Evolutionary conservation across 495 filamentous ascomycete species (phyloP).

Genomic region (Podospora comata): DNA sequence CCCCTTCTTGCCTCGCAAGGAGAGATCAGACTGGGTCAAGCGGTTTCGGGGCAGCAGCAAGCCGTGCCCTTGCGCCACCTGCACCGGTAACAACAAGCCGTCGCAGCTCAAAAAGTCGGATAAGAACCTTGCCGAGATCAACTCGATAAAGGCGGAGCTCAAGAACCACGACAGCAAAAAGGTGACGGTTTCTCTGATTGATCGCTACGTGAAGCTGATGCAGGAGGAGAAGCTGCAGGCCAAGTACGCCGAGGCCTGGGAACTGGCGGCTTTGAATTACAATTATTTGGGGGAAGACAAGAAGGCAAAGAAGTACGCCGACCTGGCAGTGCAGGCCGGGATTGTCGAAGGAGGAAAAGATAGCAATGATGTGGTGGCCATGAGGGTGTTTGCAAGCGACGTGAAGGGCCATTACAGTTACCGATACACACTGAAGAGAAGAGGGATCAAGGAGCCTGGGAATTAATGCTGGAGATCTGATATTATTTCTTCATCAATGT

Average conservation of each 20-base stretch:
- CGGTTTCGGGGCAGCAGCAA: slow-evolving; percentile 13
- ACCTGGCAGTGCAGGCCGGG: slow-evolving; percentile 29
- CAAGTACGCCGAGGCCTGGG: slow-evolving; percentile 33
- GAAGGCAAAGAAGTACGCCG: slow-evolving; percentile 29
- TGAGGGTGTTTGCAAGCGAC: slow-evolving; percentile 25
- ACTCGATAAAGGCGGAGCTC: slow-evolving; percentile 26
- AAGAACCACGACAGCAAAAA: slow-evolving; percentile 30
- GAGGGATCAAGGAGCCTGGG: slow-evolving; percentile 6
- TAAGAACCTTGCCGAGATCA: slow-evolving; percentile 26
- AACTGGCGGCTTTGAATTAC: slow-evolving; percentile 41
- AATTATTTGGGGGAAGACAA: slow-evolving; percentile 32
- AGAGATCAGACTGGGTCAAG: slow-evolving; percentile 27
- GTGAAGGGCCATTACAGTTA: slow-evolving; percentile 26
- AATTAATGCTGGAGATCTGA: neutral
- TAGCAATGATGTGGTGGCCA: slow-evolving; percentile 25
- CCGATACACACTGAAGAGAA: slow-evolving; percentile 18
- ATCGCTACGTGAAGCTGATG: slow-evolving; percentile 29
- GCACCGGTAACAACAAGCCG: slow-evolving; percentile 14
- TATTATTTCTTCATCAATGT: too few relatives aligned
- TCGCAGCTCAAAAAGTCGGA: slow-evolving; percentile 25
- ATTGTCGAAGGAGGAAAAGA: slow-evolving; percentile 30
- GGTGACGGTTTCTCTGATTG: slow-evolving; percentile 31
- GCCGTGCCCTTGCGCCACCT: slow-evolving; percentile 27
- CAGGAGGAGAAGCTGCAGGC: slow-evolving; percentile 31
- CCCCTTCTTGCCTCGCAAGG: slow-evolving; percentile 22